Base-by-base conservation (phyloP, 1,284 basidiomycete species). In the Ganoderma lingzhi region DNA sequence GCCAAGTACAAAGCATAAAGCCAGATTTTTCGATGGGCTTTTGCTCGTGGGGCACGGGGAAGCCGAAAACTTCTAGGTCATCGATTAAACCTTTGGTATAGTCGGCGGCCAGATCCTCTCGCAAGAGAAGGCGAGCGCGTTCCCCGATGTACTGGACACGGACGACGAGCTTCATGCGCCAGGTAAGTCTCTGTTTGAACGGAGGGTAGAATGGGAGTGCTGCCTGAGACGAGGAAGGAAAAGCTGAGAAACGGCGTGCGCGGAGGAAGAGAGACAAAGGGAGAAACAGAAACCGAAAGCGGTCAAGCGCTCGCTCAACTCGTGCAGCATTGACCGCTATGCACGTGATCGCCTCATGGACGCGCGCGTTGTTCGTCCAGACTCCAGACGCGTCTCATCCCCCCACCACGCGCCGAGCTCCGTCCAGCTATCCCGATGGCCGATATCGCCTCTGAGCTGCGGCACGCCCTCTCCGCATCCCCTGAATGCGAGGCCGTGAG, bases 401-500 rank as follows among this genome's bases (percentile, higher is more conserved):
- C 9, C 12, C 44, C 48, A 12, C 19, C 55, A 12, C 51, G 30
- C 63, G 63, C 10, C 37, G n/a, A 8, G n/a, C 30, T 35, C 64
- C 37, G 15, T 39, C 60, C 30, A 37, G 30, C 48, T 17, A 8
- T 42, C 55, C 28, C 23, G 3, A 73, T 73, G 72, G 68, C 48
- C 45, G 19, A 37, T 37, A 6, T 71, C 23, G 62, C 72, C 45
- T 48, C 70, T 28, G 41, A 41, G 1, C 56, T 73, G 15, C 62
- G 61, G 30, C 30, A 48, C n/a, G 70, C 72, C 6, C 64, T 71
- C 28, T 41, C 66, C 9, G 41, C 41, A 3, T 63, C 73, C 51
- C 77, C 83, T 0, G 82, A 83, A 14, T 81, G 82, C 67, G 68
- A 78, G 15, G 65, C 69, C 2, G 72, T 84, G 6, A 67, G 78